Base-by-base conservation (phyloP, 495 filamentous ascomycete species). In the Evansstolkia leycettana region DNA sequence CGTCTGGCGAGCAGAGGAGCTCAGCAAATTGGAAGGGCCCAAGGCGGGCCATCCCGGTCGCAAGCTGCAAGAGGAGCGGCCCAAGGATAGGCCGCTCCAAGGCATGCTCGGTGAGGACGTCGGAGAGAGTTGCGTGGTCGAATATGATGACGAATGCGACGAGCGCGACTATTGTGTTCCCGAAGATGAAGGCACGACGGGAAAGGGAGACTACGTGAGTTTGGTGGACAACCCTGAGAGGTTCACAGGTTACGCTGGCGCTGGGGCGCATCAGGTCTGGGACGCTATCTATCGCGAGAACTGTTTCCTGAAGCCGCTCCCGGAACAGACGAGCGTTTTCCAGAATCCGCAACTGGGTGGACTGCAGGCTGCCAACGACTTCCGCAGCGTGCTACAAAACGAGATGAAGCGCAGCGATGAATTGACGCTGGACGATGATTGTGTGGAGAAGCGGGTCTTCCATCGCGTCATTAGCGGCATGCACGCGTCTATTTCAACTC, bases 121-220 rank as follows among this genome's bases (percentile, higher is more conserved):
- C 7, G 84, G 84, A 13, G 90, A 98, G 60, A 94, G 84, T 48
- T 98, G 90, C 56, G 84, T 98, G 28, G 77, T 95, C 1, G 90
- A 98, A 56, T 93, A 90, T 51, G 90, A 95, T 47, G 92, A 96
- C 46, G 90, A 98, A 53, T 95, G 90, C 43, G 90, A 98, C 58
- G 85, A 96, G 36, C 72, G 88, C 18, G 90, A 98, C 50, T 98
- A 96, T 55, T 98, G 90, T 65, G 74, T 96, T 5, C 89, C 89
- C 1, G 90, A 98, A 44, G 90, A 98, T 52, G 86, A 95, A 60
- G 79, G 80, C 38, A 76, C 84, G 2, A 72, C 69, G 25, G 78
- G 73, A 5, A 94, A 93, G 58, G 90, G 90, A 8, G 92, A 95
- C 66, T 98, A 98, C 51, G 90, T 98, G 46, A 89, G 82, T 51